Percentiles rank a stretch among this genome's conserved stretches.
These are phyloP conservation scores for Fonsecaea pedrosoi DNA, from an alignment of 2,329 filamentous ascomycete species.

Conservation along the genomic window DNA sequence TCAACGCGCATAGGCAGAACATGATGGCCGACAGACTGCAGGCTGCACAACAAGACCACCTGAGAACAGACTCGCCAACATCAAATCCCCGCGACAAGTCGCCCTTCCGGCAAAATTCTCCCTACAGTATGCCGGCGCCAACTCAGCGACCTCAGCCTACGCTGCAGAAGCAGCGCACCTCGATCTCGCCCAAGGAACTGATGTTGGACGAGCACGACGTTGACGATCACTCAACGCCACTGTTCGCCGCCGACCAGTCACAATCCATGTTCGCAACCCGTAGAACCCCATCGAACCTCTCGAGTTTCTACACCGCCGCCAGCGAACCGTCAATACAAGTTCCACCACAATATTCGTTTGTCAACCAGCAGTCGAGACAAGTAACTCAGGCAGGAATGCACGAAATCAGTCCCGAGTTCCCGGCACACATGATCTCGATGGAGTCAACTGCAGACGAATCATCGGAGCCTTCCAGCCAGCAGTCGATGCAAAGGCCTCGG, in stretches of 20 bases:
- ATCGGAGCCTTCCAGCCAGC: constrained; percentile 39
- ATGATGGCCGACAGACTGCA: constrained; percentile 78
- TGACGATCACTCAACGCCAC: constrained; percentile 70
- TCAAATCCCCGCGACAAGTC: constrained; percentile 71
- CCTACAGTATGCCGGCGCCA: constrained; percentile 58
- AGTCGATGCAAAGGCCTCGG: constrained; percentile 43
- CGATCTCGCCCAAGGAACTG: constrained; percentile 93
- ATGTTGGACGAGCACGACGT: constrained; percentile 81
- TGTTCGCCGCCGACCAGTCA: constrained; percentile 71
- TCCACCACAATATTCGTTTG: constrained; percentile 40
- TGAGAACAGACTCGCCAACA: constrained; percentile 65
- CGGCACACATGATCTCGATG: constrained; percentile 65
- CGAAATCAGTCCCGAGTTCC: constrained; percentile 62
- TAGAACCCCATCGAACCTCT: constrained; percentile 43
- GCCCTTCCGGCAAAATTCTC: constrained; percentile 77
- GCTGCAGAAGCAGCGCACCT: constrained; percentile 66
- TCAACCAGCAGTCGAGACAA: constrained; percentile 40
- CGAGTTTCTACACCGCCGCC: constrained; percentile 44
- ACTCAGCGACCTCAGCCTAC: constrained; percentile 48
- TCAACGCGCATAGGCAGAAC: constrained; percentile 61
- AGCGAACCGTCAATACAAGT: constrained; percentile 36
- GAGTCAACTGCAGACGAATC: constrained; percentile 66
- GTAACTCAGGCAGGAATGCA: constrained; percentile 44
- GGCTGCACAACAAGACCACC: constrained; percentile 76
- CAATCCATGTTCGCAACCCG: constrained; percentile 58